These are phyloP conservation scores for Penicillium argentinense DNA, from an alignment of 495 filamentous ascomycete genomes.

Conservation along the genomic window DNA sequence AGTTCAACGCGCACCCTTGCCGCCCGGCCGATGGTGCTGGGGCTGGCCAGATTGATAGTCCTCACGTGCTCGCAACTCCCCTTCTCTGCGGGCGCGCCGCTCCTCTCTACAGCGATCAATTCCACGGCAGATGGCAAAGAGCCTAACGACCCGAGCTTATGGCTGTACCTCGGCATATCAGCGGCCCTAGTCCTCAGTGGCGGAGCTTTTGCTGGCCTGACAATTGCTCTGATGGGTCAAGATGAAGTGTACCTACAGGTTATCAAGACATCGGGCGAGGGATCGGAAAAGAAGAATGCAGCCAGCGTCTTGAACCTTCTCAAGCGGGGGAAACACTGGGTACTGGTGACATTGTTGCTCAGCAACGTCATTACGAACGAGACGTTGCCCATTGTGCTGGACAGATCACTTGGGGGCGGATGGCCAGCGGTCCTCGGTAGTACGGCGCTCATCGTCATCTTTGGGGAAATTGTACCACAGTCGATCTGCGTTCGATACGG, in stretches of 20 bases:
- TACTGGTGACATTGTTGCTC: conserved; percentile 90
- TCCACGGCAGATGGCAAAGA: no score
- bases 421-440: conserved; percentile 92
- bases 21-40: conserved; percentile 43
- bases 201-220: conserved; percentile 94
- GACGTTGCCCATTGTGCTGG: conserved; percentile 90
- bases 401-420: conserved; percentile 89
- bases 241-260: conserved; percentile 98
- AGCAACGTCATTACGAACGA: conserved; percentile 99
- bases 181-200: conserved; percentile 78
- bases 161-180: conserved; percentile 69
- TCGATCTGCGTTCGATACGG: conserved; percentile 96
- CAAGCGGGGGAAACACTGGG: conserved; percentile 94
- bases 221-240: conserved; percentile 76
- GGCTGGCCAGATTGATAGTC: conserved; percentile 50
- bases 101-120: conserved; percentile 22
- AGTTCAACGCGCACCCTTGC: conserved; percentile 34
- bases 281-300: conserved; percentile 76
- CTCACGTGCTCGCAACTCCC: conserved; percentile 45
- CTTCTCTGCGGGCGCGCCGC: conserved; percentile 42
- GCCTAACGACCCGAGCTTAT: conserved; percentile 57
- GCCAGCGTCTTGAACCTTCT: conserved; percentile 75
- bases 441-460: conserved; percentile 95
- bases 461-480: conserved; percentile 94
- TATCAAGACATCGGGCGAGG: conserved; percentile 82